Conservation (phyloP, 2,329 filamentous ascomycete genomes). For the Trichoderma oligosporum region DNA sequence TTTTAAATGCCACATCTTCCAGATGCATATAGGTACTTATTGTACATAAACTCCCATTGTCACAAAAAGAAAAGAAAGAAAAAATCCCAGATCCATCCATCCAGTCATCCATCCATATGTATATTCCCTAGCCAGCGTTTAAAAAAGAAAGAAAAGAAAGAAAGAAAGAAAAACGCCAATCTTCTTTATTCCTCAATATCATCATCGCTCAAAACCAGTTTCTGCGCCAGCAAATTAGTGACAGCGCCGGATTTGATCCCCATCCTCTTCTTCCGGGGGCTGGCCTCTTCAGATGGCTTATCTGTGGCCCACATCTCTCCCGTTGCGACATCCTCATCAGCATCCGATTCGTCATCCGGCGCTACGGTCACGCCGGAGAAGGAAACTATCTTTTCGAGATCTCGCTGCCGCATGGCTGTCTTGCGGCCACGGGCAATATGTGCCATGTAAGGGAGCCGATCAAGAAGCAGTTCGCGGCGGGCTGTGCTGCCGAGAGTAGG, state of each 20-base stretch:
- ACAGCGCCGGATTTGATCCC: constrained; percentile 38
- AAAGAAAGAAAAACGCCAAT: background rate
- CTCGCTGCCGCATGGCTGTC: constrained; percentile 44
- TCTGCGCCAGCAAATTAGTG: constrained; percentile 53
- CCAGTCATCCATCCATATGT: background rate
- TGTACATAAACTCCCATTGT: background rate
- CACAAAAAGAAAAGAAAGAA: background rate
- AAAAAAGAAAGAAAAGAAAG: no score
- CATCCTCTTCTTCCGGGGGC: constrained; percentile 45
- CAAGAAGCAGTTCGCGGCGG: constrained; percentile 71
- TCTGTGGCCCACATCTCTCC: constrained; percentile 60
- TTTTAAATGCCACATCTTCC: background rate
- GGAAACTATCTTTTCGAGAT: constrained; percentile 65
- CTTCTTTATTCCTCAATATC: constrained; percentile 69
- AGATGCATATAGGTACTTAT: background rate
- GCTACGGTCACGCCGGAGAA: constrained; percentile 57
- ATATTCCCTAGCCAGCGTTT: background rate
- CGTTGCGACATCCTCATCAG: constrained; percentile 41
- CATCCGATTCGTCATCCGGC: constrained; percentile 44
- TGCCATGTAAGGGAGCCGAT: constrained; percentile 81
- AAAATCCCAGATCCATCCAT: background rate
- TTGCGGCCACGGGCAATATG: constrained; percentile 54
- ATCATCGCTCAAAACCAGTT: constrained; percentile 73
- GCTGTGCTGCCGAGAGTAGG: constrained; percentile 63
- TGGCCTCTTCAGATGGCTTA: constrained; percentile 52